Base-by-base conservation (phyloP, 2,329 filamentous ascomycete species). In the Xylariaceae sp. region DNA sequence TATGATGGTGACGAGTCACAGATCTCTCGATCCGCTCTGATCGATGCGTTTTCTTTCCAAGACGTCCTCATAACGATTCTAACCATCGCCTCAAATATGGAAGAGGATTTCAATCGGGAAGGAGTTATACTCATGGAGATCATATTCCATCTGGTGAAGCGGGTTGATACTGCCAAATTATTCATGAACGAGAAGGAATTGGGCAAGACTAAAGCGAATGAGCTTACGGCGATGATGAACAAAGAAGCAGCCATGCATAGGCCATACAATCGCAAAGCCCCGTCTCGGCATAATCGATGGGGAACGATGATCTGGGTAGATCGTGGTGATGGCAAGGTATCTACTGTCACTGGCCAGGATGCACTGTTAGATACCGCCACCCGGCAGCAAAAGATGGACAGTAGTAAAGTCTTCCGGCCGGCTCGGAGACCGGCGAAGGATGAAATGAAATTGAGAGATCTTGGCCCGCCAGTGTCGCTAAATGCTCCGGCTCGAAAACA, bases 301-400 rank as follows among this genome's bases (percentile, higher is more conserved):
- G 94, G 94, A 2, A 95, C 92, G 10, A 97, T 97, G 89, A 85
- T 96, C 32, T 97, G 92, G 92, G 84, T 99, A 36, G 90, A 95
- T 73, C 80, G 92, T 52, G 88, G 91, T 46, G 87, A 92, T 62
- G 85, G 87, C 47, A 92, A 92, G 65, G 82, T 94, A 63, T 87
- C 89, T 0, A 91, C 92, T 0, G 80, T 99, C 1, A 92, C 91
- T 0, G 94, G 94, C 1, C 92, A 97, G 67, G 87, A 91, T 63
- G 88, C 88, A 4, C 80, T 99, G 42, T 81, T 84, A 2, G 85
- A 90, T 63, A 81, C 84, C 6, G 80, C 87, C 8, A 80, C 81
- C 37, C 87, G 88, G 6, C 80, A 96, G 60, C 80, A 88, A 47
- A 95, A 96, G 69, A 91, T 99, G 83, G 94, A 99, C 66, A 85